Evolutionary conservation across 1,139 yeast genomes (phyloP).

Genomic region (Hansenula lynferdii): DNA sequence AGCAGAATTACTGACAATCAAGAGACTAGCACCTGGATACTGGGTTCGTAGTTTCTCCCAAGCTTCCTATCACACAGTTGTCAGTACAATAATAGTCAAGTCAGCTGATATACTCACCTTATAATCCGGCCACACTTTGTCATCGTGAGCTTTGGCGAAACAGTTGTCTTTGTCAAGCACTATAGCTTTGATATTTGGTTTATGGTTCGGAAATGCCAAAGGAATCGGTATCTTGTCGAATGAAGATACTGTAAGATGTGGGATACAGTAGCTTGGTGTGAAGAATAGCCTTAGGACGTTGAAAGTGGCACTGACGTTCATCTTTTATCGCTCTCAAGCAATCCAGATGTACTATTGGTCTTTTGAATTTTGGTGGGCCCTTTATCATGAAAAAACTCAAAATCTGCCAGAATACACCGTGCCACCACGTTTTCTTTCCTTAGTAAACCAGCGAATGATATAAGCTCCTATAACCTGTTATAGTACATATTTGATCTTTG

Average conservation of each 20-base stretch:
- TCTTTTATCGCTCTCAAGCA: too few relatives aligned
- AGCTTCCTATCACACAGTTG: slow-evolving; percentile 29
- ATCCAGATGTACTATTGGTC: too few relatives aligned
- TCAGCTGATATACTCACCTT: too few relatives aligned
- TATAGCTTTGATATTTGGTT: slow-evolving; percentile 57
- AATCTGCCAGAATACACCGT: neutral
- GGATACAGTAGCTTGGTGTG: slow-evolving; percentile 67
- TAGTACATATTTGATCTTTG: too few relatives aligned
- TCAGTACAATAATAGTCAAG: too few relatives aligned
- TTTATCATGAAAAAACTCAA: neutral
- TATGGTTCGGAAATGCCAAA: slow-evolving; percentile 29
- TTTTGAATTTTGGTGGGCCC: too few relatives aligned
- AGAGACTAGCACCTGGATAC: slow-evolving; percentile 62
- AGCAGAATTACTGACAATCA: slow-evolving; percentile 90
- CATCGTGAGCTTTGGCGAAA: slow-evolving; percentile 80
- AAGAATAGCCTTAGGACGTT: slow-evolving; percentile 56
- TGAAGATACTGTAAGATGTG: slow-evolving; percentile 56
- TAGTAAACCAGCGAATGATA: too few relatives aligned
- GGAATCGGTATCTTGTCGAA: slow-evolving; percentile 60
- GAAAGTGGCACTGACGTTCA: slow-evolving; percentile 68
- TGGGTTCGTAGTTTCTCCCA: slow-evolving; percentile 52
- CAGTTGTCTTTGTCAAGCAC: slow-evolving; percentile 96
- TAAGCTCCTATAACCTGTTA: too few relatives aligned
- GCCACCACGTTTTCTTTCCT: too few relatives aligned
- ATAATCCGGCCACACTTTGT: slow-evolving; percentile 77